Evolutionary conservation across 768 basidiomycete species (phyloP), one percentile per base, ranked within the genome.

Genomic region (Imleria badia): DNA sequence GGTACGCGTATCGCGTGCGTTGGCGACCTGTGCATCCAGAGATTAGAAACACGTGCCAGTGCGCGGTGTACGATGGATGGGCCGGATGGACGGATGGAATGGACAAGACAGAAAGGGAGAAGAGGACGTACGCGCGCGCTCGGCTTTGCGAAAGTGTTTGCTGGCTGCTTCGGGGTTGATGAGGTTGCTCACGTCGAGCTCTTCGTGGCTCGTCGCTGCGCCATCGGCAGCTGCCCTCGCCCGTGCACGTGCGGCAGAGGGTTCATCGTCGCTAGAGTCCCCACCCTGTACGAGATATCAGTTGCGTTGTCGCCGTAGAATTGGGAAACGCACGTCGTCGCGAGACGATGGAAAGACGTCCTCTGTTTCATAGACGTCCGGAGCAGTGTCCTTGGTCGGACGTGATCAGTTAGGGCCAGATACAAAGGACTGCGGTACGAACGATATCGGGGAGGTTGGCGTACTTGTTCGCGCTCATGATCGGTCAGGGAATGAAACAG

Each of bases 401-500:
- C 42, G 10, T 40, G 34, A 50, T 63, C 54, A 54, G 51, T 35
- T 12, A 17, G 15, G 26, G 20, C 8, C 26, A 20, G 14, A 22
- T 7, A 7, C 31, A 3, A 26, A 33, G 20, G 17, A 26, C 5
- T 14, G 20, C 31, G 47, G 42, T 40, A 78, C 88, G 52, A 62
- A 94, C 94, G 52, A 96, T 95, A 67, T 96, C 93, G n/a, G 94
- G 94, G 4, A 96, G 75, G 66, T 86, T 84, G 12, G 91, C 86
- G 66, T 94, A 96, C 68, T 96, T 96, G 72, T 82, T 84, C 33
- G 71, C 73, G 61, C 78, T 87, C 84, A 86, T 87, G 53, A 41
- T 59, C 33, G 29, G 30, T 36, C 48, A 5, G 42, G 47, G 49
- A 36, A 33, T 1, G 45, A 23, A n/a, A 44, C 14, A 3, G 35